Percentiles rank a stretch among this genome's conserved stretches.
Evolutionary conservation across 2,329 filamentous ascomycete species (phyloP).

Genomic region (Penicillium sp.): DNA sequence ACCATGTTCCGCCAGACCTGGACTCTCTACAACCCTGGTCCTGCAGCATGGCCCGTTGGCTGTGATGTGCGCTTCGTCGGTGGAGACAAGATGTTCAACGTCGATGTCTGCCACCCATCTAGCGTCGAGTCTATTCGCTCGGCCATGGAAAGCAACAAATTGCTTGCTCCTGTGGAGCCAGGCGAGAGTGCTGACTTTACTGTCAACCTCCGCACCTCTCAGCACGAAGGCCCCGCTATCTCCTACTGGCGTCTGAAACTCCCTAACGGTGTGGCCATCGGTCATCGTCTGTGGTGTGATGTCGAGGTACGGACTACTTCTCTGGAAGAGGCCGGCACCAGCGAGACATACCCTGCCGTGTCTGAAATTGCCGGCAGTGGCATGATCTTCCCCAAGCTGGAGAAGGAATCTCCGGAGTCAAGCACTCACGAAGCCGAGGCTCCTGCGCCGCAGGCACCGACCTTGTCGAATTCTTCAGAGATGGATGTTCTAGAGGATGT

Average conservation of each 20-base stretch:
- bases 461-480: constrained; percentile 50
- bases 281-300: constrained; percentile 93
- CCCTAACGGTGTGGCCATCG: constrained; percentile 76
- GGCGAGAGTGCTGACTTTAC: constrained; percentile 78
- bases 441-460: constrained; percentile 32
- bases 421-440: constrained; percentile 65
- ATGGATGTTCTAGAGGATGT: constrained; percentile 53
- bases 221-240: constrained; percentile 73
- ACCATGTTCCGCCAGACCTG: constrained; percentile 84
- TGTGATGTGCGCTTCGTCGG: constrained; percentile 89
- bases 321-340: constrained; percentile 14
- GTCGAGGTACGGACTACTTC: constrained; percentile 59
- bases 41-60: constrained; percentile 76
- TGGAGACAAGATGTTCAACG: constrained; percentile 93
- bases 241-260: constrained; percentile 96
- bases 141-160: constrained; percentile 78
- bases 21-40: constrained; percentile 83
- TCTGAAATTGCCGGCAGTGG: constrained; percentile 53
- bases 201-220: constrained; percentile 77
- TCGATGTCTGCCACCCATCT: constrained; percentile 76
- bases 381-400: constrained; percentile 96
- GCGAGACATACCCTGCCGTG: constrained; percentile 27
- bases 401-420: constrained; percentile 83
- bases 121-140: constrained; percentile 72
- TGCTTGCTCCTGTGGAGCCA: constrained; percentile 65